Conservation (phyloP, 768 basidiomycete genomes). For the Dioszegia hungarica region DNA sequence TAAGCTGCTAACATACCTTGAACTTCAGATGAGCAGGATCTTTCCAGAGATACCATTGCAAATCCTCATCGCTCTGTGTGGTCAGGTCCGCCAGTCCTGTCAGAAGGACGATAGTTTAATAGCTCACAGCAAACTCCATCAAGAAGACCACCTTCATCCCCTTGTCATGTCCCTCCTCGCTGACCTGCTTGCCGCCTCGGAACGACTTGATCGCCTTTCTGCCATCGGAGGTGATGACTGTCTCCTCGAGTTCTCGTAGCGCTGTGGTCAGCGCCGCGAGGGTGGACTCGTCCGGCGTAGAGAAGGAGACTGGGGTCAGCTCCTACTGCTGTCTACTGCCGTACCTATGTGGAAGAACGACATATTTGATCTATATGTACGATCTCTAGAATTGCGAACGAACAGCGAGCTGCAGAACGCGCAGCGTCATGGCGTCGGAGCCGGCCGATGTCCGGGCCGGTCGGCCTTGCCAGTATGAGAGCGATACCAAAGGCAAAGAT, state of each 20-base stretch:
- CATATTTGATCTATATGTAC: not conserved
- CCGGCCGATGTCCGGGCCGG: too few relatives aligned
- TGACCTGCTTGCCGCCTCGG: slow-evolving; percentile 38
- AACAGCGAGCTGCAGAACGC: too few relatives aligned
- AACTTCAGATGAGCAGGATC: slow-evolving; percentile 38
- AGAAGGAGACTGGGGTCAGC: slow-evolving; percentile 8
- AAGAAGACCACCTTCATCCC: slow-evolving; percentile 39
- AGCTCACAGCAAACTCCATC: slow-evolving; percentile 40
- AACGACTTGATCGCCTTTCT: slow-evolving; percentile 30
- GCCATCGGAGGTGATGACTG: slow-evolving; percentile 16
- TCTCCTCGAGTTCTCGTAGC: slow-evolving; percentile 33
- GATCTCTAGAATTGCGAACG: not conserved
- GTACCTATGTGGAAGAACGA: slow-evolving; percentile 5
- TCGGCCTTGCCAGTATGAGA: too few relatives aligned
- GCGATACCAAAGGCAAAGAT: too few relatives aligned
- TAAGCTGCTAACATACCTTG: slow-evolving; percentile 21
- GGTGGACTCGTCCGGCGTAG: not conserved
- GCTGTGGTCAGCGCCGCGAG: slow-evolving; percentile 19
- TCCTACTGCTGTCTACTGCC: not conserved
- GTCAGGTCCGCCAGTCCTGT: not conserved
- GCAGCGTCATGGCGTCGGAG: too few relatives aligned
- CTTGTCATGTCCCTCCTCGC: slow-evolving; percentile 25
- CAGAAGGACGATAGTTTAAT: not conserved
- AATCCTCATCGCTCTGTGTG: slow-evolving; percentile 21
- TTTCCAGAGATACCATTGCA: slow-evolving; percentile 36